These are phyloP conservation scores for Auricularia cornea DNA, from an alignment of 768 basidiomycete genomes.

Conservation along the genomic window DNA sequence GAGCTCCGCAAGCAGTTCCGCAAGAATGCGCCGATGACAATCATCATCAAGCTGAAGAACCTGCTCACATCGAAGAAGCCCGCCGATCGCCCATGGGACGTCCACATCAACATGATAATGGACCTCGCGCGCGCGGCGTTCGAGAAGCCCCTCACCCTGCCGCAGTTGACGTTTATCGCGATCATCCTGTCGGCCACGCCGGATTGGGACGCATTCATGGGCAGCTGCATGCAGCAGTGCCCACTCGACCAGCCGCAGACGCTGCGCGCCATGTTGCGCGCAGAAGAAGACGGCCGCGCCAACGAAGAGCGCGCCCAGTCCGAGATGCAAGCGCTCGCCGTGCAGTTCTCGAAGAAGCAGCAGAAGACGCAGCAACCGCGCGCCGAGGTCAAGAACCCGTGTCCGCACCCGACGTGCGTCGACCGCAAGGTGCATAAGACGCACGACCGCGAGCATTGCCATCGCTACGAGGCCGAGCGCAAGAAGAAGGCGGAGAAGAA, in stretches of 20 bases:
- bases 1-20: background rate
- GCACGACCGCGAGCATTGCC: background rate
- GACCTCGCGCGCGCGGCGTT: background rate
- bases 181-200: background rate
- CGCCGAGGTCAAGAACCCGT: background rate
- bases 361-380: background rate
- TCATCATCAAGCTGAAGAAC: background rate
- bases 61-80: background rate
- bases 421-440: background rate
- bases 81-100: background rate
- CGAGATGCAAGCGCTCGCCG: background rate
- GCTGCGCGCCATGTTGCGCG: background rate
- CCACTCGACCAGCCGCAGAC: background rate
- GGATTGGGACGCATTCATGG: background rate
- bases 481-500: background rate
- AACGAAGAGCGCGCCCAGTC: background rate
- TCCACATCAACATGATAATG: background rate
- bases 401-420: background rate
- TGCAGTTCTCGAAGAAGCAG: background rate
- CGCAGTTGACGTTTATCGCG: background rate
- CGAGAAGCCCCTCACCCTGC: background rate
- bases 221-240: background rate
- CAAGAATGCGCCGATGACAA: background rate
- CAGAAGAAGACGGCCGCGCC: background rate
- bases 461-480: background rate